These are phyloP conservation scores for Dendrothele bispora DNA, from an alignment of 768 basidiomycete species.

Conservation along the genomic window DNA sequence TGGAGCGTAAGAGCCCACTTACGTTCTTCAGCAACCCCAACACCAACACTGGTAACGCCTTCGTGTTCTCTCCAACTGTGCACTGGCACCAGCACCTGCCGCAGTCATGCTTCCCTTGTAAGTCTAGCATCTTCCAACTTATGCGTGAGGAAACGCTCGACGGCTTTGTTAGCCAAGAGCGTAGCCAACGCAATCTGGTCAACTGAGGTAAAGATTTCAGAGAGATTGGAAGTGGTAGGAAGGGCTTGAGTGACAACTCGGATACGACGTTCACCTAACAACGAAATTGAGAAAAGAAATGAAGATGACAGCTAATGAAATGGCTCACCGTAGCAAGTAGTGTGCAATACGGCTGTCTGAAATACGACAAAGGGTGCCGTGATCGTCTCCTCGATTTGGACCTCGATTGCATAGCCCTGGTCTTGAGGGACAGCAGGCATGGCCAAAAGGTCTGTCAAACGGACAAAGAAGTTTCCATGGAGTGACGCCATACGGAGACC, in stretches of 20 bases:
- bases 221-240: constrained; percentile 83
- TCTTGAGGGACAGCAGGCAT: constrained; percentile 97
- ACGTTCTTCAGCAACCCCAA: constrained; percentile 95
- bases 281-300: not conserved
- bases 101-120: constrained; percentile 98
- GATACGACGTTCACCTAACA: constrained; percentile 81
- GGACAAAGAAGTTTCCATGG: constrained; percentile 98
- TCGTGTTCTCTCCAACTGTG: constrained; percentile 92
- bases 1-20: constrained; percentile 20
- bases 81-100: constrained; percentile 90
- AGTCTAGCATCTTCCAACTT: constrained; percentile 88
- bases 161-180: constrained; percentile 86
- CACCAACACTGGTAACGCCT: constrained; percentile 87
- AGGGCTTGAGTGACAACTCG: constrained; percentile 87
- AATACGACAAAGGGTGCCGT: constrained; percentile 89
- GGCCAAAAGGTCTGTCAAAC: constrained; percentile 92
- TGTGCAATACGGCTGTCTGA: constrained; percentile 93
- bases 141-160: constrained; percentile 81
- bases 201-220: constrained; percentile 86
- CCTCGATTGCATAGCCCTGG: constrained; percentile 92
- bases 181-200: constrained; percentile 87
- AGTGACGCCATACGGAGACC: constrained; percentile 94
- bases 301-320: no score
- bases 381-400: constrained; percentile 93
- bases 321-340: constrained; percentile 80